Base-by-base conservation (phyloP, 345 rosid genomes). In the Rhizophora apiculata region DNA sequence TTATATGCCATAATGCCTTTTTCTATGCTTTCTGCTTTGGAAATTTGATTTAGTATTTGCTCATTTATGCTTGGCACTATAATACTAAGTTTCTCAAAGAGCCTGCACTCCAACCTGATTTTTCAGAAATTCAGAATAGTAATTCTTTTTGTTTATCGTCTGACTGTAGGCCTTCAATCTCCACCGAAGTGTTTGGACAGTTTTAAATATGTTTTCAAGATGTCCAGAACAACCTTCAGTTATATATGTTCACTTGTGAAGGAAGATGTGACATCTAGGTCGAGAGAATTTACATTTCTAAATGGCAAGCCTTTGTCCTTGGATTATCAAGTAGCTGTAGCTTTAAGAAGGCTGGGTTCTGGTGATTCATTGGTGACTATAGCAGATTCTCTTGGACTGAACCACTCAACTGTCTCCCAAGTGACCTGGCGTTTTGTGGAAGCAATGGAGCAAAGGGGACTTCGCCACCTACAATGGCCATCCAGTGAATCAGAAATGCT, bases 341-440 rank as follows among this genome's bases (percentile, higher is more conserved):
- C 89, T 52, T 69, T 88, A 63, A 77, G 86, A 74, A 84, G 92
- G 81, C 69, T 84, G 32, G 76, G 85, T 73, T 84, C 89, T 6
- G 89, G 89, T 21, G 84, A 79, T 11, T 85, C 92, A 13, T 71
- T 85, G 2, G 79, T 80, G 61, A 63, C 74, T 0, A 74, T 84
- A 68, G 92, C 87, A 11, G 87, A 88, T 66, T 76, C 78, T 0
- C 81, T 86, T 16, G 88, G 92, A 34, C 72, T 88, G 65, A 84
- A 71, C 70, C 89, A 83, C 77, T 82, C 87, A 8, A 88, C 83
- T 8, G 89, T 88, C 63, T 81, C 83, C 32, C 92, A 88, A 79
- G 82, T 84, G 37, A 88, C 92, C 21, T 88, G 89, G 88, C 89
- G 86, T 34, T 85, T 88, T 64, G 85, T 88, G 8, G 85, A 85